phyloP scores from a whole-genome alignment of 2,329 filamentous ascomycete genomes.

The Bimuria novae-zelandiae region DNA sequence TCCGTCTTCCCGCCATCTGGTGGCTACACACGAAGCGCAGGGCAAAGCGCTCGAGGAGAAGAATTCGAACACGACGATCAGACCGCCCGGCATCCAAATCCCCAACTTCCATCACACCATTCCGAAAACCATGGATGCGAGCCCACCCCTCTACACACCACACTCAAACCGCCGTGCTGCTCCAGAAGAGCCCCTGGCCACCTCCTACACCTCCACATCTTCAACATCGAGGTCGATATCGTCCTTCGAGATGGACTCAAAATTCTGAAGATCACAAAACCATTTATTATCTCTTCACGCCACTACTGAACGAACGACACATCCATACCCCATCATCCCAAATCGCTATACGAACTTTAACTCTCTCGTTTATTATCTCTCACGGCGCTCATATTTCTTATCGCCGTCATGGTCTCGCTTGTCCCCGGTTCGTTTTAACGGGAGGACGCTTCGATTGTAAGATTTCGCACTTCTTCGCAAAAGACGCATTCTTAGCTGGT shows the following conservation, averaged over 20 bases:
- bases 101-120: slow-evolving; percentile 28
- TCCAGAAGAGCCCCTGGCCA: neutral
- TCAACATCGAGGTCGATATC: slow-evolving; percentile 1
- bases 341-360: neutral
- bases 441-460: slow-evolving; percentile 7
- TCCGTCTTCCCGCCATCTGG: slow-evolving; percentile 13
- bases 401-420: neutral
- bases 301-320: neutral
- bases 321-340: neutral
- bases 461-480: slow-evolving; percentile 6
- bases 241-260: neutral
- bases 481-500: slow-evolving; percentile 4
- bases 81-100: slow-evolving; percentile 30
- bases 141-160: neutral
- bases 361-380: neutral
- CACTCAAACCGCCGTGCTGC: neutral
- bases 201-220: neutral
- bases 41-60: slow-evolving; percentile 38
- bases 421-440: neutral
- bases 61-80: slow-evolving; percentile 36
- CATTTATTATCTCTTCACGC: too few species aligned
- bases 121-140: slow-evolving; percentile 21
- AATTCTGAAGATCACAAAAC: neutral
- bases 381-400: neutral
- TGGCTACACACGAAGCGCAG: slow-evolving; percentile 18